Percentiles rank a stretch among this genome's conserved stretches.
Conservation (phyloP, 1,284 basidiomycete genomes). For the Lentinula novae-zelandiae region DNA sequence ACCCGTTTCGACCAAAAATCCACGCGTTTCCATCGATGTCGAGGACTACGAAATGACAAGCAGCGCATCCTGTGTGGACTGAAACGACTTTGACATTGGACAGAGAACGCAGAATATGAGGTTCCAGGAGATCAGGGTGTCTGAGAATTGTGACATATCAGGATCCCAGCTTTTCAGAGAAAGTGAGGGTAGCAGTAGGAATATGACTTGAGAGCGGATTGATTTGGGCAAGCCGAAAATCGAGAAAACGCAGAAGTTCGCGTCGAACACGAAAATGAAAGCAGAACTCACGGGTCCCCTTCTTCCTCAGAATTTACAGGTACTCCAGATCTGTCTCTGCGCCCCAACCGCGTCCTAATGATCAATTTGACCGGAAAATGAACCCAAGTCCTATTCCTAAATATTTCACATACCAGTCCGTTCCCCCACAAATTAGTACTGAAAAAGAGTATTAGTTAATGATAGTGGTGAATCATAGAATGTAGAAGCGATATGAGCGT, state of each 20-base stretch:
- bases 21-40: constrained; percentile 76
- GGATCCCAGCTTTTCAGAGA: not conserved
- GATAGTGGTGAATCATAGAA: not conserved
- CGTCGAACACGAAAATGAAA: not conserved
- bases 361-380: constrained; percentile 16
- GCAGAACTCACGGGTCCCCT: constrained; percentile 25
- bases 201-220: constrained; percentile 9
- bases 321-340: constrained; percentile 55
- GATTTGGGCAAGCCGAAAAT: constrained; percentile 17
- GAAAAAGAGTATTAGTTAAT: not conserved
- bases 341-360: constrained; percentile 59
- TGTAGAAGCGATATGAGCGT: not conserved
- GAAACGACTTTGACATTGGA: constrained; percentile 74
- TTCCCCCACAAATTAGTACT: constrained; percentile 84
- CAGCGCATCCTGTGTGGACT: constrained; percentile 69
- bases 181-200: not conserved
- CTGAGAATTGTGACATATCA: constrained; percentile 19
- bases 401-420: constrained; percentile 67
- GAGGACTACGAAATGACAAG: constrained; percentile 73
- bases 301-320: constrained; percentile 39
- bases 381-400: constrained; percentile 13
- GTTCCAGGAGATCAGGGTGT: constrained; percentile 76
- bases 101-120: constrained; percentile 85
- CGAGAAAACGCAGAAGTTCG: constrained; percentile 22
- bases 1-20: constrained; percentile 81